Base-by-base conservation (phyloP, 768 basidiomycete species). In the Trametes meyenii region DNA sequence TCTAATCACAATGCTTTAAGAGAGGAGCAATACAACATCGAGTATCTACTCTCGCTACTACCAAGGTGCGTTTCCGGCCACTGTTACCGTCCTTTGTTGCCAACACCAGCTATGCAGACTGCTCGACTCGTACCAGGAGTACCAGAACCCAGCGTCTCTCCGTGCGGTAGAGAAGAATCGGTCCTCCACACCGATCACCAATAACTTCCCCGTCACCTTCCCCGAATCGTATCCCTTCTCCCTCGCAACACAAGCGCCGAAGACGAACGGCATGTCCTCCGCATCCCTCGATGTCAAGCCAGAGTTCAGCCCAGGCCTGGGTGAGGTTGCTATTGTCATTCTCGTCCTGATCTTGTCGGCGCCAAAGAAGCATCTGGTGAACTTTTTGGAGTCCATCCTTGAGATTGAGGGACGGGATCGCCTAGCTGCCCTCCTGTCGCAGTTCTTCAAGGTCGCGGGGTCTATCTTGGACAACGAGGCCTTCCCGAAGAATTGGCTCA, bases 201-300 rank as follows among this genome's bases (percentile, higher is more conserved):
- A 86, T 21, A 70, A 78, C 1, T 71, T 82, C 2, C 95, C 94
- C 0, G 86, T 92, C 45, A 89, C 91, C 1, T 98, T 98, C 76
- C 96, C 96, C 0, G 90, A 94, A 65, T 89, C 95, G 0, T 95
- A 98, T 72, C 96, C 96, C 0, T 95, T 97, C 73, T 88, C 93
- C 6, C 80, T 98, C 19, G 69, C 93, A 24, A 80, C 89, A 0
- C 80, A 85, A 35, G 74, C 88, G 23, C 89, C 92, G 2, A 85
- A 85, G 58, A 69, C 77, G 29, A 77, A 78, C 40, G 73, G 72
- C 55, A 69, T 75, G 16, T 60, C 63, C 8, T 61, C 63, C 10
- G 58, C 46, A 4, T 49, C 75, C 50, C 40, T 74, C 57, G 83
- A 86, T 55, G 77, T 77, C 26, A 81, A 84, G 44, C 69, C 76